Percentiles rank a stretch among this genome's conserved stretches.
These are phyloP conservation scores for Cytospora leucostoma DNA, from an alignment of 2,329 filamentous ascomycete genomes.

Conservation along the genomic window DNA sequence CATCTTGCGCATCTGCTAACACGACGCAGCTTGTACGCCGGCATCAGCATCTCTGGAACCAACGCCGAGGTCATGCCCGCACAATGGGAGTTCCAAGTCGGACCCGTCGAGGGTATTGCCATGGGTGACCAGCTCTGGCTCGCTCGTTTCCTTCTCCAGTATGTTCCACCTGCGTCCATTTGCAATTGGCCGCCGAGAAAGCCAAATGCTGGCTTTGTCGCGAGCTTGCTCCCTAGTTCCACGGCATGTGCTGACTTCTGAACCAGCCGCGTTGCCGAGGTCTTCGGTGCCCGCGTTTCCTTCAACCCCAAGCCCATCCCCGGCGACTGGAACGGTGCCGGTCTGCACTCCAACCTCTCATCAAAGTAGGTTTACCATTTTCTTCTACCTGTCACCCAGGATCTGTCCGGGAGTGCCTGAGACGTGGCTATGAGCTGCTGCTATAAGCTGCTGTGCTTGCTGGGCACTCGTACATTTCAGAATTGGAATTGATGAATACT, in stretches of 20 bases:
- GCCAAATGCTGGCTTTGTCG: conserved; percentile 46
- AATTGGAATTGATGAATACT: no score
- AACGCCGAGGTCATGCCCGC: conserved; percentile 98
- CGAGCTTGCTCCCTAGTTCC: conserved; percentile 43
- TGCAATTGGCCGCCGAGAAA: not conserved
- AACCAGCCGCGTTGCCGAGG: conserved; percentile 74
- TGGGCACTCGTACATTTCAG: no score
- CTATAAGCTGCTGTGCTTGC: no score
- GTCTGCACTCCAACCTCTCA: conserved; percentile 92
- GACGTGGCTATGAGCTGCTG: no score
- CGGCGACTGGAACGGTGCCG: conserved; percentile 87
- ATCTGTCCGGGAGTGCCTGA: no score
- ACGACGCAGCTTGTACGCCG: conserved; percentile 67
- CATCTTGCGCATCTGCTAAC: conserved; percentile 35
- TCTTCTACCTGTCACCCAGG: no score
- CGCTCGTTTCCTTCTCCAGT: conserved; percentile 79
- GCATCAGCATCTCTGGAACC: conserved; percentile 93
- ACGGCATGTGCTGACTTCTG: conserved; percentile 45
- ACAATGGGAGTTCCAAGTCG: conserved; percentile 98
- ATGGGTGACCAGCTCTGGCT: conserved; percentile 96
- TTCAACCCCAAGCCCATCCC: conserved; percentile 90
- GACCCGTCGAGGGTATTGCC: conserved; percentile 82
- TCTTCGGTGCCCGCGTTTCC: conserved; percentile 94
- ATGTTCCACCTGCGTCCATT: conserved; percentile 7
- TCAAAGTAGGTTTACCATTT: conserved; percentile 50